Base-by-base conservation (phyloP, 192 early-diverging fungal species). In the Entomortierella beljakovae region DNA sequence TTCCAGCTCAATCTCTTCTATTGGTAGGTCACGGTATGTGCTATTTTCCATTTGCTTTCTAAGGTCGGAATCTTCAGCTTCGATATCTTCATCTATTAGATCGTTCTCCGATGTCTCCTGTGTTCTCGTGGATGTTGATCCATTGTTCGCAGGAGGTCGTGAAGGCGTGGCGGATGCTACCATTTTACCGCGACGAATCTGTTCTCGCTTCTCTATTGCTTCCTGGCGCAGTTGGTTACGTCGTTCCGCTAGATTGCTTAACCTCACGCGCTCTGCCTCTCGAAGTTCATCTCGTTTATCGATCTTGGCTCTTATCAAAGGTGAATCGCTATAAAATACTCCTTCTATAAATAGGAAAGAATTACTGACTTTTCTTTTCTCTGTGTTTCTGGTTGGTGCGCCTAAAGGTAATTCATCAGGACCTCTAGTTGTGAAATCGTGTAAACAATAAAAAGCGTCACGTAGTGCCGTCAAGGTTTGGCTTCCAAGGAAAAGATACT, bases 341-440 rank as follows among this genome's bases (percentile, higher is more conserved):
- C 90, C 84, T 46, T 95, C 92, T 70, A 95, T 93, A 57, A 91
- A 91, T 43, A 95, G 88, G 76, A 89, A 95, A 64, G 87, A 89
- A 18, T 88, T 84, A 40, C 83, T 86, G 16, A 73, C 82, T 81
- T 92, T 92, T 55, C 68, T 85, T 8, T 79, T 69, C 57, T 73
- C 68, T 15, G 84, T 86, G 69, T 90, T 90, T 64, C 49, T 69
- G 70, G 40, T 57, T 40, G 43, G 81, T 61, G 50, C 75, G 55
- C 51, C 63, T 8, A 52, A 34, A 8, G 54, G 46, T 34, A 25
- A 9, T 1, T 73, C 68, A 0, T 42, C 57, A 23, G 54, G 83
- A 16, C 85, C 83, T 28, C 82, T 84, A 23, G 82, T 80, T 15
- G 87, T 68, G 64, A 92, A 91, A 69, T 93, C 92, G 6, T 83